These are phyloP conservation scores for Skeletonema marinoi DNA, from an alignment of 108 stramenopile species.

Conservation along the genomic window DNA sequence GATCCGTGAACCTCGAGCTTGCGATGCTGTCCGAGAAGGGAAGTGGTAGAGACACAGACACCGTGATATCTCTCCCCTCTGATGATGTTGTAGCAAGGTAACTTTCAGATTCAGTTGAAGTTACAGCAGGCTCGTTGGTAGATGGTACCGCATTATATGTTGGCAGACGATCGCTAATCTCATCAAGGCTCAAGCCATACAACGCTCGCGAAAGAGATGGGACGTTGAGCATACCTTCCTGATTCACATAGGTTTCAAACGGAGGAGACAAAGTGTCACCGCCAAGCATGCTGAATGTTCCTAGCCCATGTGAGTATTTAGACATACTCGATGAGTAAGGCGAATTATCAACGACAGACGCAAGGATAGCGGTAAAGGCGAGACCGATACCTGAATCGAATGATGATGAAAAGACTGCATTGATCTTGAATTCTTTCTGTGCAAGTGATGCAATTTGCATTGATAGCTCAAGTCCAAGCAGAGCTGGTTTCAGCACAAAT, in stretches of 20 bases:
- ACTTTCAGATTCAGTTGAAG: slow-evolving; percentile 23
- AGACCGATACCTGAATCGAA: slow-evolving; percentile 86
- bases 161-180: slow-evolving; percentile 57
- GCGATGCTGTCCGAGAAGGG: slow-evolving; percentile 83
- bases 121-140: slow-evolving; percentile 12
- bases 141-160: slow-evolving; percentile 10
- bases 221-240: slow-evolving; percentile 72
- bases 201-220: slow-evolving; percentile 72
- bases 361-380: slow-evolving; percentile 68
- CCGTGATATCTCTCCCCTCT: slow-evolving; percentile 70
- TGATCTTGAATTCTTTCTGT: slow-evolving; percentile 63
- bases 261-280: slow-evolving; percentile 79
- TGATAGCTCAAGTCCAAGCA: slow-evolving; percentile 82
- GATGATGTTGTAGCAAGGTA: slow-evolving; percentile 48
- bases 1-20: slow-evolving; percentile 79
- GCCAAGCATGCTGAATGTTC: slow-evolving; percentile 71
- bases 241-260: slow-evolving; percentile 81
- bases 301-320: slow-evolving; percentile 72
- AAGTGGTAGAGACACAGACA: slow-evolving; percentile 73
- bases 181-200: slow-evolving; percentile 75
- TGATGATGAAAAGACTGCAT: slow-evolving; percentile 74
- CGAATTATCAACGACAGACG: slow-evolving; percentile 59
- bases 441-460: slow-evolving; percentile 68
- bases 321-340: slow-evolving; percentile 13
- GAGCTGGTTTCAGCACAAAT: slow-evolving; percentile 82